phyloP scores from a whole-genome alignment of 2,329 filamentous ascomycete species.

The Huntiella bhutanensis region DNA sequence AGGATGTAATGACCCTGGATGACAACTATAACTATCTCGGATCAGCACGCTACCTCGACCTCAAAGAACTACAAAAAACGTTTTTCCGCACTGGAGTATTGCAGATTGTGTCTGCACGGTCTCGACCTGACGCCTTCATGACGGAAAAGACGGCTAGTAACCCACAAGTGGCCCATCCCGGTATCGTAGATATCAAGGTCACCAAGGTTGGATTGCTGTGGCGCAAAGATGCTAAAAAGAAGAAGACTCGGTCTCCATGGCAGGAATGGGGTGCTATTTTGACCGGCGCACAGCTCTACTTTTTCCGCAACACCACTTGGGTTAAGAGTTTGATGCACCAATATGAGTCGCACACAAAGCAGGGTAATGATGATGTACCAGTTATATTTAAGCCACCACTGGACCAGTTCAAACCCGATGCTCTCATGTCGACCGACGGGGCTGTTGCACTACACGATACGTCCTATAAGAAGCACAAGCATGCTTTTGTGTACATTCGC shows the following conservation, averaged over 20 bases:
- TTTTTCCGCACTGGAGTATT: slow-evolving; percentile 84
- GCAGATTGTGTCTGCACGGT: slow-evolving; percentile 87
- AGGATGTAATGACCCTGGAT: slow-evolving; percentile 80
- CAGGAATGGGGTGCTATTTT: slow-evolving; percentile 96
- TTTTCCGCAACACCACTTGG: slow-evolving; percentile 88
- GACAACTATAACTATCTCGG: slow-evolving; percentile 83
- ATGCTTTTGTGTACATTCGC: slow-evolving; percentile 79
- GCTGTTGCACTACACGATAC: slow-evolving; percentile 75
- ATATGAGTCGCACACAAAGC: slow-evolving; percentile 63
- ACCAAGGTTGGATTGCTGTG: slow-evolving; percentile 90
- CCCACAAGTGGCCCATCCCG: slow-evolving; percentile 69
- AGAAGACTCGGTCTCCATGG: slow-evolving; percentile 88
- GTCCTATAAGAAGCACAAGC: slow-evolving; percentile 85
- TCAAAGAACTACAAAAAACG: slow-evolving; percentile 64
- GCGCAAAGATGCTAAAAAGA: slow-evolving; percentile 87
- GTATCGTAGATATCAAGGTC: slow-evolving; percentile 91
- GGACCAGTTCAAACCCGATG: slow-evolving; percentile 83
- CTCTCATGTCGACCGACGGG: slow-evolving; percentile 79
- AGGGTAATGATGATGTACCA: slow-evolving; percentile 54
- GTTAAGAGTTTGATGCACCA: slow-evolving; percentile 81
- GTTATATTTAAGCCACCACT: slow-evolving; percentile 82
- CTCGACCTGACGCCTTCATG: slow-evolving; percentile 88
- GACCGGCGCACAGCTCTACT: slow-evolving; percentile 90
- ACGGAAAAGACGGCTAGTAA: slow-evolving; percentile 69
- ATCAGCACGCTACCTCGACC: slow-evolving; percentile 54